Evolutionary conservation across 2,329 filamentous ascomycete species (phyloP), one percentile per base, ranked within the genome.

Genomic region (Aspergillus fischeri): DNA sequence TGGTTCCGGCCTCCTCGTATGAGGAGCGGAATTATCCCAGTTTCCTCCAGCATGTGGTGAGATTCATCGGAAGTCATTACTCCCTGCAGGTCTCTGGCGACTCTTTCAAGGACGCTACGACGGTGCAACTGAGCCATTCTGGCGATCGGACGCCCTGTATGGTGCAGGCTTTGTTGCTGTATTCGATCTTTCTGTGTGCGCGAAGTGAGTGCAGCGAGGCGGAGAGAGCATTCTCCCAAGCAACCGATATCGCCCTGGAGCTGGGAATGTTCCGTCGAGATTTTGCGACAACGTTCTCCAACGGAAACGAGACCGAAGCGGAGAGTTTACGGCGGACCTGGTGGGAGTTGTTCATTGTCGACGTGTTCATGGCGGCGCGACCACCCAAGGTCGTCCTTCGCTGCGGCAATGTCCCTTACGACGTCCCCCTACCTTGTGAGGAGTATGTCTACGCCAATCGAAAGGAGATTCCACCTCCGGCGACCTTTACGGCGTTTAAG

Each of bases 291-390:
- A 63, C 69, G 11, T 49, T 63, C 14, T 63, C 62, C 29, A 29
- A 63, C 17, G 60, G 86, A 87, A 6, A 82, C 84, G 60, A 64
- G 0, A 77, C 90, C 1, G 70, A 92, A 20, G 89, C 93, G 67
- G 92, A 96, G 73, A 91, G 88, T 69, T 89, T 90, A 83, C 83
- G 91, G 29, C 80, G 92, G 59, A 96, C 91, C 0, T 96, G 91
- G 91, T 96, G 92, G 92, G 90, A 83, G 65, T 67, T 89, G 28
- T 92, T 87, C 67, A 82, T 89, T 29, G 83, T 89, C 10, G 91
- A 95, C 66, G 89, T 89, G 51, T 88, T 92, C 82, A 83, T 94
- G 64, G 88, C 90, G 3, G 89, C 89, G 10, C 84, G 93, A 10
- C 66, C 67, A 28, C 65, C 67, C 24, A 65, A 61, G 17, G 68